phyloP scores from a whole-genome alignment of 768 basidiomycete species.

The Leccinum subgranulosum region DNA sequence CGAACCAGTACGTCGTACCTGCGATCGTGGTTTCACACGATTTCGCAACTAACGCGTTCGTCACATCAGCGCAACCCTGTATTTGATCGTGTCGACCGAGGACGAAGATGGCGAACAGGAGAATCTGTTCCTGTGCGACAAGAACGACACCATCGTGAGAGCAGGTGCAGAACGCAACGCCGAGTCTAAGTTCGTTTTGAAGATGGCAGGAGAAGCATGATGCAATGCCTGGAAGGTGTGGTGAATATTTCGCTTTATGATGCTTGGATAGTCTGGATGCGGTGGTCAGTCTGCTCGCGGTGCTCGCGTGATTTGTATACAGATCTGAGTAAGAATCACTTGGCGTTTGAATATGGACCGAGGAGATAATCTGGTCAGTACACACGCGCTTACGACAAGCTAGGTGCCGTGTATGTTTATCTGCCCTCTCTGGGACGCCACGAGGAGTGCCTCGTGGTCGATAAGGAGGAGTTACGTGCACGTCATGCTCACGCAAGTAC shows the following conservation, averaged over 20 bases:
- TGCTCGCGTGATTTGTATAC: neutral
- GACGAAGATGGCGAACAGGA: constrained; percentile 26
- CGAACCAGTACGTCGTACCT: constrained; percentile 13
- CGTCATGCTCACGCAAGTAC: neutral
- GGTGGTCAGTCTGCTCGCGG: neutral
- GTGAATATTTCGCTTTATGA: neutral
- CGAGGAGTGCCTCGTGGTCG: neutral
- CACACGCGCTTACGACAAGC: neutral
- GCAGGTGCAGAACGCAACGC: constrained; percentile 25
- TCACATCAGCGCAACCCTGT: constrained; percentile 20
- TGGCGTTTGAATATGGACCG: neutral
- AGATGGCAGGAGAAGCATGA: constrained; percentile 22
- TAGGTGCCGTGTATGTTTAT: neutral
- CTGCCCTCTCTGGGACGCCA: neutral
- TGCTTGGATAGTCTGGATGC: neutral
- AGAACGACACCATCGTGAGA: constrained; percentile 21
- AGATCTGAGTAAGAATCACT: neutral
- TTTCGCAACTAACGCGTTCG: neutral
- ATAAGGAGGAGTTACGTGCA: neutral
- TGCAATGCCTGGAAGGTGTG: neutral
- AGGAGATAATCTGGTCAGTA: neutral
- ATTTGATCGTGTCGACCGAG: constrained; percentile 22
- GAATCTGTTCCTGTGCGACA: constrained; percentile 30
- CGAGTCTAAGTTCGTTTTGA: constrained; percentile 25
- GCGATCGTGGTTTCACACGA: neutral